phyloP scores from a whole-genome alignment of 805 yeast genomes.

The Blastobotrys americana region DNA sequence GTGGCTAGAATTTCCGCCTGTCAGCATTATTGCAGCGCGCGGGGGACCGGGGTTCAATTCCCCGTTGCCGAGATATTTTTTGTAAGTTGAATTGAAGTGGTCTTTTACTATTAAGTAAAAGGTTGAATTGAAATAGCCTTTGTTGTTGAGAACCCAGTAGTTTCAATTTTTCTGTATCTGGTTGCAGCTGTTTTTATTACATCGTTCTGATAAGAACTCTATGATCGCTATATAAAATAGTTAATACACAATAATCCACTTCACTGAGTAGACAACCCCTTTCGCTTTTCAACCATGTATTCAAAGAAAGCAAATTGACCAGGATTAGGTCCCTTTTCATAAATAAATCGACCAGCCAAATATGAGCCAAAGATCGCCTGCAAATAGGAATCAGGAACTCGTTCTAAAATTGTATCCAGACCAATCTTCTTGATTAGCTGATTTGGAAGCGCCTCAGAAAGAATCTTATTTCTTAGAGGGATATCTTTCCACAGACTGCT shows the following conservation, averaged over 20 bases:
- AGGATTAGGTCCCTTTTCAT: slow-evolving; percentile 70
- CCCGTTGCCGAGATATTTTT: slow-evolving; percentile 4
- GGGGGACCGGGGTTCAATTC: slow-evolving; percentile 6
- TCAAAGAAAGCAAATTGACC: slow-evolving; percentile 51
- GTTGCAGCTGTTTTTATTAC: too few relatives aligned
- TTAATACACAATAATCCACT: too few relatives aligned
- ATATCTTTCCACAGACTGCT: slow-evolving; percentile 81
- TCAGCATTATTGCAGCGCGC: slow-evolving; percentile 17
- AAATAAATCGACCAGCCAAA: slow-evolving; percentile 78
- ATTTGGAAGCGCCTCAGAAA: slow-evolving; percentile 70
- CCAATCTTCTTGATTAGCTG: slow-evolving; percentile 55
- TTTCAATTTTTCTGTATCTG: too few relatives aligned
- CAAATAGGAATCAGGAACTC: slow-evolving; percentile 84
- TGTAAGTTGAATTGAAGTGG: too few relatives aligned
- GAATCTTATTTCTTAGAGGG: slow-evolving; percentile 66
- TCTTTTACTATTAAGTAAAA: too few relatives aligned
- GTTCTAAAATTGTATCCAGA: slow-evolving; percentile 55
- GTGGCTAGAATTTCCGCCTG: slow-evolving; percentile 37
- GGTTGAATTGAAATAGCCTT: too few relatives aligned
- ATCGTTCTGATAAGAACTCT: too few relatives aligned
- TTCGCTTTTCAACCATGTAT: slow-evolving; percentile 32
- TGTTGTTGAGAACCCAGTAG: too few relatives aligned
- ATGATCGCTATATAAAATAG: too few relatives aligned
- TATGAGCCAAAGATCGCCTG: slow-evolving; percentile 83
- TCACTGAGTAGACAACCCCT: too few relatives aligned